phyloP scores from a whole-genome alignment of 2,329 filamentous ascomycete genomes.

The Dactylella cylindrospora region DNA sequence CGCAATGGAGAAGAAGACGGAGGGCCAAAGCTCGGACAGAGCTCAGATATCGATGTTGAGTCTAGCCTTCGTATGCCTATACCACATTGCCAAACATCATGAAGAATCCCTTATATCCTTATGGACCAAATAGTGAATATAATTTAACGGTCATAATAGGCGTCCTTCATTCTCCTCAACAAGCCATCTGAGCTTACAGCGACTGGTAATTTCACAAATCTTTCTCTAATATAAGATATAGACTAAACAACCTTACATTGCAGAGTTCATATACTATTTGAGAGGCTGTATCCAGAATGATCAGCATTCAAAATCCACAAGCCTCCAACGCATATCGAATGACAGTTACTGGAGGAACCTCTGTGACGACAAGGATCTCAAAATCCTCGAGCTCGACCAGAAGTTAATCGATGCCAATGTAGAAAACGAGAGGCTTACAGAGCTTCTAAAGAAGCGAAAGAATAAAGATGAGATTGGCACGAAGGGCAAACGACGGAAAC shows the following conservation, averaged over 20 bases:
- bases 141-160: too few species aligned
- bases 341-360: constrained; percentile 32
- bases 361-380: constrained; percentile 23
- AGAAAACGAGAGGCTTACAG: constrained; percentile 15
- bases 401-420: constrained; percentile 23
- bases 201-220: constrained; percentile 10
- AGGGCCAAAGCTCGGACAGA: neutral
- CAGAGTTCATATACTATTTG: constrained; percentile 38
- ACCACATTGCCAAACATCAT: neutral
- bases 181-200: constrained; percentile 33
- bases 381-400: constrained; percentile 26
- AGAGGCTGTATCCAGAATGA: constrained; percentile 27
- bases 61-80: constrained; percentile 26
- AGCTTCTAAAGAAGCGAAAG: constrained; percentile 4
- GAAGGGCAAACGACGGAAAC: constrained; percentile 3
- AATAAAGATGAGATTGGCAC: neutral
- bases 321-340: constrained; percentile 12
- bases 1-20: neutral
- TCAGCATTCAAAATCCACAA: neutral
- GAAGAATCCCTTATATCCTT: neutral
- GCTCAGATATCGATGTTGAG: constrained; percentile 10
- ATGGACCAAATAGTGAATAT: too few species aligned
- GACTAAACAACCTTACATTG: neutral
- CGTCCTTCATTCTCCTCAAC: constrained; percentile 39
- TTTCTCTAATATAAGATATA: neutral